phyloP scores from a whole-genome alignment of 352 stramenopile species.

The Blastocystis sp. region DNA sequence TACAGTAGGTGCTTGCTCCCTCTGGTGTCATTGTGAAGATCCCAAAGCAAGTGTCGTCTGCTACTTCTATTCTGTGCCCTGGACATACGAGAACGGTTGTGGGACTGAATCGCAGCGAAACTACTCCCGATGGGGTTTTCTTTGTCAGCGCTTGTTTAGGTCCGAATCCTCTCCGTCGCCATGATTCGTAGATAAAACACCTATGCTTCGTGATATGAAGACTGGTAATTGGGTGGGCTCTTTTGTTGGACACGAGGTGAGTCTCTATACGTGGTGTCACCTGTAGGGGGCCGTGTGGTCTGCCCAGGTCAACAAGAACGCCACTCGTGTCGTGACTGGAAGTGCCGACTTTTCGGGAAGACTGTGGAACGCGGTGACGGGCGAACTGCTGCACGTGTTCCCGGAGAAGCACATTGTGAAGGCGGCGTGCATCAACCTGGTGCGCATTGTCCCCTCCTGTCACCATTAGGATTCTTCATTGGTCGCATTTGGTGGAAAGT shows the following conservation, averaged over 20 bases:
- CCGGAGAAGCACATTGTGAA: conserved; percentile 85
- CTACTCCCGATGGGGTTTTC: conserved; percentile 70
- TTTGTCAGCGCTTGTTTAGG: conserved; percentile 69
- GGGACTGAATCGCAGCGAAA: conserved; percentile 68
- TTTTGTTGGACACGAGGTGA: conserved; percentile 81
- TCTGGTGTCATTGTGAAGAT: neutral
- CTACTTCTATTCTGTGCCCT: conserved; percentile 69
- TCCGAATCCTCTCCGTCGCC: neutral
- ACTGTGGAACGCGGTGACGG: conserved; percentile 81
- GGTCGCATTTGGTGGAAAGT: conserved; percentile 78
- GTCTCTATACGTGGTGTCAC: neutral
- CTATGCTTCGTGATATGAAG: conserved; percentile 80
- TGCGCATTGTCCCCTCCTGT: too few species aligned
- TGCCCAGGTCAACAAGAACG: conserved; percentile 77
- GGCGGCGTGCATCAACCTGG: conserved; percentile 76
- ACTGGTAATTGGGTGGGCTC: conserved; percentile 85
- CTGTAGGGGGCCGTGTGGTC: conserved; percentile 79
- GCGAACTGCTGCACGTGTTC: conserved; percentile 79
- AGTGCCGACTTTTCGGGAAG: conserved; percentile 82
- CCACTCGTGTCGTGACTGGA: conserved; percentile 77
- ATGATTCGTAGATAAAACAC: conserved; percentile 77
- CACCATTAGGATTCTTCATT: conserved; percentile 73
- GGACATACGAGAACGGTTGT: conserved; percentile 70
- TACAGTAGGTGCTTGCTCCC: neutral
- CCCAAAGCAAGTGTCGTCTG: neutral